A percentile compares a stretch with the other conserved stretches of the same genome.
These are phyloP conservation scores for Saccharomyces hybrid DNA, from an alignment of 1,139 yeast species.

Conservation along the genomic window DNA sequence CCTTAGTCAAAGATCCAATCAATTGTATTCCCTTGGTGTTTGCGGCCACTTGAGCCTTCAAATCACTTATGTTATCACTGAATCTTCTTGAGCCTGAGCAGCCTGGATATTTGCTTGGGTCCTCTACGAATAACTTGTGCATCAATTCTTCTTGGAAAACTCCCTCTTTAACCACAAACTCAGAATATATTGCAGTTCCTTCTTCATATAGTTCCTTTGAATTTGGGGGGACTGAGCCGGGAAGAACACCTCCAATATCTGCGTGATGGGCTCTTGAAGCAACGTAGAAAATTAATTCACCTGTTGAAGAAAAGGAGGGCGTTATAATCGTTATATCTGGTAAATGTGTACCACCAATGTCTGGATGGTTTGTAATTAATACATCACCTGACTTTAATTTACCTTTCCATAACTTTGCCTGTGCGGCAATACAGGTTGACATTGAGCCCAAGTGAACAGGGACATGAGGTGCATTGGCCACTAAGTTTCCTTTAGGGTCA, in stretches of 20 bases:
- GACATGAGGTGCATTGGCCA: conserved; percentile 82
- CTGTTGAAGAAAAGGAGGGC: conserved; percentile 42
- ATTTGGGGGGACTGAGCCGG: conserved; percentile 45
- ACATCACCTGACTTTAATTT: conserved; percentile 62
- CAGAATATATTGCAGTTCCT: conserved; percentile 43
- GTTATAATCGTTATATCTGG: conserved; percentile 72
- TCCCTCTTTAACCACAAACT: conserved; percentile 36
- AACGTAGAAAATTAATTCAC: conserved; percentile 36
- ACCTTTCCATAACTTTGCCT: conserved; percentile 57
- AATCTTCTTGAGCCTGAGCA: conserved; percentile 43
- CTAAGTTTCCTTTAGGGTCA: conserved; percentile 65
- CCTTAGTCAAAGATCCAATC: conserved; percentile 34
- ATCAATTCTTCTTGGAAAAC: conserved; percentile 38
- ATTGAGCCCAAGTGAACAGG: conserved; percentile 85
- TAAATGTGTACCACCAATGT: conserved; percentile 72
- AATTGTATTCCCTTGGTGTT: conserved; percentile 41
- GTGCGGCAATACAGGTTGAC: conserved; percentile 75
- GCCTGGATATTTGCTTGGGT: conserved; percentile 39
- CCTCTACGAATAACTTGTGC: conserved; percentile 33
- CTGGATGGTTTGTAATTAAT: conserved; percentile 70
- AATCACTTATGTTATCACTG: conserved; percentile 42
- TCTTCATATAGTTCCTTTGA: conserved; percentile 42
- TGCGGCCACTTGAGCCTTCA: conserved; percentile 45
- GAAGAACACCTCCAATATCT: conserved; percentile 43
- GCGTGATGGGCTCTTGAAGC: conserved; percentile 50